These are phyloP conservation scores for Syzygium aromaticum DNA, from an alignment of 345 rosid species.

Conservation along the genomic window DNA sequence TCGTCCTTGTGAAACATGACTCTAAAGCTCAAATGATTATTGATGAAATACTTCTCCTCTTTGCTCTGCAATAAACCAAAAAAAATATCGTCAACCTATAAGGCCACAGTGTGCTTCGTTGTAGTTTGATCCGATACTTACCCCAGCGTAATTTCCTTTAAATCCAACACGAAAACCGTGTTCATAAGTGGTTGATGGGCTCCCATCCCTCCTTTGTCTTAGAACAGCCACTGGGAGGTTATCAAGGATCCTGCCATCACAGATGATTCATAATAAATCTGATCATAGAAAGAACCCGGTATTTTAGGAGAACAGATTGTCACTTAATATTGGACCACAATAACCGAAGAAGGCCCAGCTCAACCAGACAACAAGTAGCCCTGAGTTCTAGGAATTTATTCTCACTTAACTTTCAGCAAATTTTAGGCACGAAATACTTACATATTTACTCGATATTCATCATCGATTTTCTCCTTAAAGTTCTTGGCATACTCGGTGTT, in stretches of 20 bases:
- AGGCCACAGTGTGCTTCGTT: background rate
- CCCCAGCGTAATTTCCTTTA: conserved; percentile 94
- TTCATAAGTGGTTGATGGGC: conserved; percentile 74
- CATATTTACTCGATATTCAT: conserved; percentile 92
- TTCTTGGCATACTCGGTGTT: conserved; percentile 70
- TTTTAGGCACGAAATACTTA: conserved; percentile 24
- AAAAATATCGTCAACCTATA: background rate
- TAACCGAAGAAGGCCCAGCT: conserved; percentile 2
- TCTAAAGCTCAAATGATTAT: conserved; percentile 91
- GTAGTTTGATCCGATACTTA: conserved; percentile 18
- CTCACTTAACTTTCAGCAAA: background rate
- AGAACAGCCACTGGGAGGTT: conserved; percentile 98
- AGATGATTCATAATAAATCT: background rate
- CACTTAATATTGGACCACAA: background rate
- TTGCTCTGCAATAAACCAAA: conserved; percentile 48
- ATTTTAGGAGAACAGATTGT: background rate
- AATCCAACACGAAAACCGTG: conserved; percentile 96
- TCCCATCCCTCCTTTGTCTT: conserved; percentile 90
- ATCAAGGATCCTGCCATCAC: conserved; percentile 70
- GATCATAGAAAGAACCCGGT: background rate
- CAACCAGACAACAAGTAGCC: background rate
- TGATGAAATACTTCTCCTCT: conserved; percentile 90
- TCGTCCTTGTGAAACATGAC: conserved; percentile 87
- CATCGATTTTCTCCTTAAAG: conserved; percentile 91
- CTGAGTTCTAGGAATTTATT: background rate